Percentiles rank a stretch among this genome's conserved stretches.
These are phyloP conservation scores for Asterochloris sp. DNA, from an alignment of 139 green algal species.

Conservation along the genomic window DNA sequence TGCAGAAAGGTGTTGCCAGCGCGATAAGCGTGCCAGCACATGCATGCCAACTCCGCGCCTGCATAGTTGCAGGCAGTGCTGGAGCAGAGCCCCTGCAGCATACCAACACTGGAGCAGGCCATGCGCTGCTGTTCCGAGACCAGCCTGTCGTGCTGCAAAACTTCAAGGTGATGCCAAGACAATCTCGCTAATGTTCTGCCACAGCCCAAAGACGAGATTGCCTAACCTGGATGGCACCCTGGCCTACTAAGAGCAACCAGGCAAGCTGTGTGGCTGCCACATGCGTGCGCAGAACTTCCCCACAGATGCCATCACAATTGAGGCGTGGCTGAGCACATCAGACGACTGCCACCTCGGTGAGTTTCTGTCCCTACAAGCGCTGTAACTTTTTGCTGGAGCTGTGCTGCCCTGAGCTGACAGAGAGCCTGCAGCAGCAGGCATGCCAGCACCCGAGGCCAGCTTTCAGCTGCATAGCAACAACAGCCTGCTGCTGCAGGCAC, in stretches of 20 bases:
- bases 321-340: conserved; percentile 80
- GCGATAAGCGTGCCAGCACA: no score
- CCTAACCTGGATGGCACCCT: not conserved
- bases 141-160: conserved; percentile 69
- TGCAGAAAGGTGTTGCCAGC: no score
- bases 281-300: conserved; percentile 53
- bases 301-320: conserved; percentile 70
- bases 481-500: conserved; percentile 34
- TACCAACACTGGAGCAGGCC: conserved; percentile 16
- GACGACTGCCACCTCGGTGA: conserved; percentile 76
- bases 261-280: not conserved
- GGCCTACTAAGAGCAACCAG: not conserved
- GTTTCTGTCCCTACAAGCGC: not conserved
- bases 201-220: not conserved
- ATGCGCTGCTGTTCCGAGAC: conserved; percentile 75
- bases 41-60: no score
- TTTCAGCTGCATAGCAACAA: not conserved
- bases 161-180: conserved; percentile 49
- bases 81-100: no score
- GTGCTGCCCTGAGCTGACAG: no score
- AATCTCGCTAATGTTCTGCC: not conserved
- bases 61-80: no score
- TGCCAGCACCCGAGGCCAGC: no score
- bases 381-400: no score
- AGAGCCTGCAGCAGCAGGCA: no score